Base-by-base conservation (phyloP, 2,329 filamentous ascomycete genomes). In the Pleoardoris graminearum region DNA sequence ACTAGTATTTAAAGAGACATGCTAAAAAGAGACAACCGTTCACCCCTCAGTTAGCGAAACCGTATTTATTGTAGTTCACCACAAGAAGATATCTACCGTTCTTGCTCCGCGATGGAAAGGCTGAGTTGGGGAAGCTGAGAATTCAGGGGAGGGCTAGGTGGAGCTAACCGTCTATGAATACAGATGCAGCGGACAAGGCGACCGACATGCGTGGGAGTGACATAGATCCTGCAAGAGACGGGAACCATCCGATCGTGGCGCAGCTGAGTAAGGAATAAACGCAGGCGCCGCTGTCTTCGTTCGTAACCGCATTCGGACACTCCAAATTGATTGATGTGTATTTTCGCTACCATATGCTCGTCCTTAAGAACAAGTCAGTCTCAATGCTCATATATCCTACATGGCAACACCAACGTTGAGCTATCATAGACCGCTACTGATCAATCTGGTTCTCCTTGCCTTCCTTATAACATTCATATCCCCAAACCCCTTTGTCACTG, bases 141-240 rank as follows among this genome's bases (percentile, higher is more conserved):
- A n/a, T 30, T 30, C 39, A 29, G 23, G 39, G 7, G 6, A 30
- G 23, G 6, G 7, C 16, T 22, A 14, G 23, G 39, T 16, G 19
- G 39, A 42, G 23, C 25, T 42, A 42, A 30, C 39, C 39, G 6
- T 12, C 19, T 19, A n/a, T 7, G 30, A 17, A 29, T 11, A 7
- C 7, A 16, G 7, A 10, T 42, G 25, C 39, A 29, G 25, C 23
- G 25, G 12, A 29, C 16, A 12, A 21, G 25, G 39, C n/a, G 25
- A 43, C 21, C 39, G 39, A 30, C 25, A 43, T 43, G 16, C 7
- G 25, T 14, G 3, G 21, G 2, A 45, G 42, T 35, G 29, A 22
- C 35, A 45, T 29, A 45, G 42, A 45, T 45, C 42, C 42, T 45
- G 42, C 42, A 43, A 21, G 39, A 43, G 39, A 16, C 16, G 27